Percentiles rank a stretch among this genome's conserved stretches.
These are phyloP conservation scores for Penicillium riverlandense DNA, from an alignment of 495 filamentous ascomycete genomes.

Conservation along the genomic window DNA sequence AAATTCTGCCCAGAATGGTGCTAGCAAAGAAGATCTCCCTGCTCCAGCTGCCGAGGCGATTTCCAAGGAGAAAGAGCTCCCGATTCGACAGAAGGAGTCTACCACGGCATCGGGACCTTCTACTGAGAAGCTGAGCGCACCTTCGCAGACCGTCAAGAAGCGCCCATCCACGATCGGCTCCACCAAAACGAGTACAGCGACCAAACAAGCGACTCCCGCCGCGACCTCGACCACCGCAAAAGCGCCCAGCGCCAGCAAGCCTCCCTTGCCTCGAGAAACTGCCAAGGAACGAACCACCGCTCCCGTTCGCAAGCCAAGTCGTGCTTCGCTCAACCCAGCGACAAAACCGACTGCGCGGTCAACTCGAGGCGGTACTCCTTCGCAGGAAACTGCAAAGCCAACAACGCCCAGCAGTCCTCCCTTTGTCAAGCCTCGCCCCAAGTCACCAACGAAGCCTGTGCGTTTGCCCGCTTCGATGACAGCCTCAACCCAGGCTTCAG, in stretches of 20 bases:
- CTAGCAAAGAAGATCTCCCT: slow-evolving; percentile 7
- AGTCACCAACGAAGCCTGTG: slow-evolving; percentile 58
- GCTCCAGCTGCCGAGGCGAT: neutral
- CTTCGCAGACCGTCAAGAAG: slow-evolving; percentile 28
- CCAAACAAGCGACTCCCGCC: slow-evolving; percentile 11
- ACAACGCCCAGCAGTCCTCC: slow-evolving; percentile 13
- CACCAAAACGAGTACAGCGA: slow-evolving; percentile 29
- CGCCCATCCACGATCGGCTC: slow-evolving; percentile 34
- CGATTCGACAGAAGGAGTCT: too few species aligned
- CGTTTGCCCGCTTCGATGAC: slow-evolving; percentile 55
- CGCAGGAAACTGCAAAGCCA: slow-evolving; percentile 22
- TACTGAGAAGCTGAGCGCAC: slow-evolving; percentile 16
- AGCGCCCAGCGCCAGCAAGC: slow-evolving; percentile 6
- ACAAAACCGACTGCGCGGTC: slow-evolving; percentile 19
- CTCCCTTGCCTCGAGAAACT: slow-evolving; percentile 13
- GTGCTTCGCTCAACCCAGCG: slow-evolving; percentile 22
- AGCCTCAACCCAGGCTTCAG: slow-evolving; percentile 55
- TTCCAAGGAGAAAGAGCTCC: too few species aligned
- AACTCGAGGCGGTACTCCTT: slow-evolving; percentile 25
- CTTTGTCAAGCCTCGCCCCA: slow-evolving; percentile 46
- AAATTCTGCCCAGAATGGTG: neutral
- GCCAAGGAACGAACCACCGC: slow-evolving; percentile 23
- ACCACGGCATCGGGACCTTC: slow-evolving; percentile 4
- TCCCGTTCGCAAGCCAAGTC: slow-evolving; percentile 25
- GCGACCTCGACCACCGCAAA: slow-evolving; percentile 19